Evolutionary conservation across 345 rosid species (phyloP).

Genomic region (Eucalyptus caleyi): DNA sequence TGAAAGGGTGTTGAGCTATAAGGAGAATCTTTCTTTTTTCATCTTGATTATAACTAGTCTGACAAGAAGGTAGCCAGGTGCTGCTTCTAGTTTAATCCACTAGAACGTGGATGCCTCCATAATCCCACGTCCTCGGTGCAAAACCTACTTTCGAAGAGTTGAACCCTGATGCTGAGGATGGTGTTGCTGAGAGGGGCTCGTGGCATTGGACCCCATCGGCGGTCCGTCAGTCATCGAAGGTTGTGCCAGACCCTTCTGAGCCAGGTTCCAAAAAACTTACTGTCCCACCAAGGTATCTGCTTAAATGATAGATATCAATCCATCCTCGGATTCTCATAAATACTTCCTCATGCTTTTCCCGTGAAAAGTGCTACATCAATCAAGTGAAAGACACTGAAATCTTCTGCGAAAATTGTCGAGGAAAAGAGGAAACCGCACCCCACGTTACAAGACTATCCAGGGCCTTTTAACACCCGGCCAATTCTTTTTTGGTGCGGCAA

Average conservation of each 20-base stretch:
- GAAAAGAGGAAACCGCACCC: background rate
- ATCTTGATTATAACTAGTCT: background rate
- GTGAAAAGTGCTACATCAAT: background rate
- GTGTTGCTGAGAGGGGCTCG: background rate
- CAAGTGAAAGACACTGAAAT: too few species aligned
- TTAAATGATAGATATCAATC: background rate
- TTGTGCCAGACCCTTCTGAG: background rate
- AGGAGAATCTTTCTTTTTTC: background rate
- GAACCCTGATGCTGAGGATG: background rate
- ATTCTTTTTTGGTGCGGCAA: background rate
- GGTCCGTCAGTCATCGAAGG: background rate
- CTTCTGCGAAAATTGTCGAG: background rate
- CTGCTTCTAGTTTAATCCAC: background rate
- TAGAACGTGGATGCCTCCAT: background rate
- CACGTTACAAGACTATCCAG: background rate
- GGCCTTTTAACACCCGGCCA: background rate
- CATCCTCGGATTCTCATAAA: background rate
- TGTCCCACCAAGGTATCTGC: background rate
- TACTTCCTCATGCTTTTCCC: background rate
- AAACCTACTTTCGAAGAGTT: background rate
- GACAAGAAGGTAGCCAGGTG: background rate
- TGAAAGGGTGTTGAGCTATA: background rate
- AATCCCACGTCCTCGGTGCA: background rate
- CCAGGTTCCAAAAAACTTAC: background rate
- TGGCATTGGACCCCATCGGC: background rate